phyloP scores from a whole-genome alignment of 345 rosid species.

The Salix suchowensis region DNA sequence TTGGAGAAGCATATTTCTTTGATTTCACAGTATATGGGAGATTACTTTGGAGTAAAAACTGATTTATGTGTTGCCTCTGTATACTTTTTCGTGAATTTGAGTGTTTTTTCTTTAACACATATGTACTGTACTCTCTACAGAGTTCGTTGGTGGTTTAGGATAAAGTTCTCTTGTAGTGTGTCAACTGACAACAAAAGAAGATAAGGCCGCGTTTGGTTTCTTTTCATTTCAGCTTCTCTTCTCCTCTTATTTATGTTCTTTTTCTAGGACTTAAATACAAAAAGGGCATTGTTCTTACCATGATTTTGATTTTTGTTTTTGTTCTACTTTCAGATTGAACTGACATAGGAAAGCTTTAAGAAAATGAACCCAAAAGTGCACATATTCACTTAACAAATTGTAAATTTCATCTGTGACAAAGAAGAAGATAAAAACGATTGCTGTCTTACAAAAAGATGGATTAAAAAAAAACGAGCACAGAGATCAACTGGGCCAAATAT shows the following conservation, averaged over 20 bases:
- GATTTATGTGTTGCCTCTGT: not conserved
- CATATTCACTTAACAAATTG: not conserved
- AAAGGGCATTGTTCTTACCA: not conserved
- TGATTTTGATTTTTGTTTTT: not conserved
- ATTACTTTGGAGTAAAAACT: slow-evolving; percentile 12
- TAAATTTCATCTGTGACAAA: not conserved
- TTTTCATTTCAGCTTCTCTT: not conserved
- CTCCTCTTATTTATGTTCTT: not conserved
- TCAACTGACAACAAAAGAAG: too few relatives aligned
- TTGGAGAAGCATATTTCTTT: slow-evolving; percentile 48
- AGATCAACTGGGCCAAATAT: not conserved
- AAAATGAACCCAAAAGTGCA: not conserved
- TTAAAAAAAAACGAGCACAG: not conserved
- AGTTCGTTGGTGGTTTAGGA: slow-evolving; percentile 19
- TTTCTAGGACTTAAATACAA: not conserved
- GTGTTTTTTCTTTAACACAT: not conserved
- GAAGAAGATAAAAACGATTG: not conserved
- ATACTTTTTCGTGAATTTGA: not conserved
- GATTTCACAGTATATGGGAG: not conserved
- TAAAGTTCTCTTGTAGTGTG: not conserved
- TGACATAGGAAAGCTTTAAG: not conserved
- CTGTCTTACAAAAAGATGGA: not conserved
- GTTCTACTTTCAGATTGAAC: not conserved
- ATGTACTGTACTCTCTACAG: not conserved
- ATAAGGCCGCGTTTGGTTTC: slow-evolving; percentile 11